phyloP scores from a whole-genome alignment of 805 yeast genomes.

The Phaffomyces opuntiae region DNA sequence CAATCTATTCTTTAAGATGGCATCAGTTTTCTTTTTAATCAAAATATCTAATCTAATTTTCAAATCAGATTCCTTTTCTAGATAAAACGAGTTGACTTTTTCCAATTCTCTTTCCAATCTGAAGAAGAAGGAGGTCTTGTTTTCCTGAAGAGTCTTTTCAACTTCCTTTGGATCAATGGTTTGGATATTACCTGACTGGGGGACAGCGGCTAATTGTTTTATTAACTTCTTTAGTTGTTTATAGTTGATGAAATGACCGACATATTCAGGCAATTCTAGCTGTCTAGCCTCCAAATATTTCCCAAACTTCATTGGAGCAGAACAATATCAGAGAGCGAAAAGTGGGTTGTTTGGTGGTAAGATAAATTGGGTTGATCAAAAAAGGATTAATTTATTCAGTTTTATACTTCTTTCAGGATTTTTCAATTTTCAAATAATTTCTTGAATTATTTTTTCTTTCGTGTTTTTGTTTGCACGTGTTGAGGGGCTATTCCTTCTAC shows the following conservation, averaged over 20 bases:
- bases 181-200: conserved; percentile 17
- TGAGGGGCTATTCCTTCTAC: too few species aligned
- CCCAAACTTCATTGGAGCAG: conserved; percentile 67
- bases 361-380: too few species aligned
- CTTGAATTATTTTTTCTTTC: too few species aligned
- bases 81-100: conserved; percentile 86
- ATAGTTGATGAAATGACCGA: conserved; percentile 89
- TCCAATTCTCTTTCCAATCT: conserved; percentile 90
- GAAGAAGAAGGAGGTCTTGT: conserved; percentile 83
- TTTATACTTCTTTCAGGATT: too few species aligned
- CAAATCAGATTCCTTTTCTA: conserved; percentile 86
- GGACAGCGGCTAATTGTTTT: conserved; percentile 38
- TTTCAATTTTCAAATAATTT: too few species aligned
- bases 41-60: conserved; percentile 72
- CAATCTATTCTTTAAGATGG: conserved; percentile 35
- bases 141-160: conserved; percentile 65
- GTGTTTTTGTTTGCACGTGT: too few species aligned
- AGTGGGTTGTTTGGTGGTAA: too few species aligned
- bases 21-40: conserved; percentile 58
- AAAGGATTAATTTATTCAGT: too few species aligned
- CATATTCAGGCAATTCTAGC: conserved; percentile 90
- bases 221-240: conserved; percentile 72
- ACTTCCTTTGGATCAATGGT: conserved; percentile 17
- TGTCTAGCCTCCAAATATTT: conserved; percentile 92
- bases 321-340: too few species aligned